Percentiles rank a stretch among this genome's conserved stretches.
phyloP scores from a whole-genome alignment of 495 filamentous ascomycete genomes.

The Friedmanniomyces endolithicus region DNA sequence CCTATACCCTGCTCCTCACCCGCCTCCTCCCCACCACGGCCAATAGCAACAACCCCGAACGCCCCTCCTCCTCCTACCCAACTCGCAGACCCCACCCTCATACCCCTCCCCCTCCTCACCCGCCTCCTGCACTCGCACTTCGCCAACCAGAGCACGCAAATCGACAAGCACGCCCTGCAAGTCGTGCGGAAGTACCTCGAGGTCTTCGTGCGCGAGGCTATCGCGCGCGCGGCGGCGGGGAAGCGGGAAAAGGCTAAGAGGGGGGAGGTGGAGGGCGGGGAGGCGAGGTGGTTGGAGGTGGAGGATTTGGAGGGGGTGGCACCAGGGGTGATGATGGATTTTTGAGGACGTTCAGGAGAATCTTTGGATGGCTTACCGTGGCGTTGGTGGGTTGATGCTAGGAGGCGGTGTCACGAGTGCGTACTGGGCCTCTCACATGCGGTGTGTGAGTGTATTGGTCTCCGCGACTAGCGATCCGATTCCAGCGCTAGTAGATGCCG shows the following conservation, averaged over 20 bases:
- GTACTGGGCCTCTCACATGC: no score
- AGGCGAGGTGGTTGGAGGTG: conserved; percentile 35
- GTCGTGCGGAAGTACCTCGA: conserved; percentile 80
- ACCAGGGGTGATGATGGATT: conserved; percentile 81
- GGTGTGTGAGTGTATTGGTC: no score
- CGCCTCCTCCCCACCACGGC: neutral
- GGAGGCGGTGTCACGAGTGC: no score
- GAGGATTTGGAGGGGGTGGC: conserved; percentile 85
- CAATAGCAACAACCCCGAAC: neutral
- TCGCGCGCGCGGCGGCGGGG: conserved; percentile 67
- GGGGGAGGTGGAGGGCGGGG: conserved; percentile 31
- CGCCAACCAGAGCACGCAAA: conserved; percentile 51
- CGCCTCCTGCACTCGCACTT: conserved; percentile 70
- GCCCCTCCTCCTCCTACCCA: conserved; percentile 1
- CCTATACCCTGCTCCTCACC: neutral
- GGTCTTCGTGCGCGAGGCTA: conserved; percentile 82
- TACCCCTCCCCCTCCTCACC: conserved; percentile 64
- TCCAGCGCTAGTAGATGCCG: no score
- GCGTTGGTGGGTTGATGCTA: no score
- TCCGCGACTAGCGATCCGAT: no score
- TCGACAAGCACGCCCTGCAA: conserved; percentile 65
- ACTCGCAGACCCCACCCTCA: conserved; percentile 31
- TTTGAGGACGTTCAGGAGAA: conserved; percentile 35
- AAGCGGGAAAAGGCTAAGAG: conserved; percentile 37
- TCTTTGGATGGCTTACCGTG: no score